Conservation (phyloP, 352 stramenopile genomes). For the Phytophthora tubulina region DNA sequence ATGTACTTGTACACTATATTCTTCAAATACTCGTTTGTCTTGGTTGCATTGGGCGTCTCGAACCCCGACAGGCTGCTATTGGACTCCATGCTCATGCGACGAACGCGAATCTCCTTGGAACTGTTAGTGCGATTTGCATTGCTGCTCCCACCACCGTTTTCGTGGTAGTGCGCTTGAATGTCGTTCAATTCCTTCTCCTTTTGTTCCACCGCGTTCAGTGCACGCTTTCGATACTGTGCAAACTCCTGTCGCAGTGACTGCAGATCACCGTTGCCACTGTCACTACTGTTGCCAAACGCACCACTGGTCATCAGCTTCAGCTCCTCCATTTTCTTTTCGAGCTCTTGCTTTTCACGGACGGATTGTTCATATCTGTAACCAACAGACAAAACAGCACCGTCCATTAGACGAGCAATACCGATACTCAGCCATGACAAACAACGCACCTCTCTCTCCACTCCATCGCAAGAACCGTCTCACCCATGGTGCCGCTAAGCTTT, state of each 20-base stretch:
- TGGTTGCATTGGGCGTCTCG: constrained; percentile 81
- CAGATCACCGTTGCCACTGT: constrained; percentile 56
- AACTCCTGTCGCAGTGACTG: constrained; percentile 82
- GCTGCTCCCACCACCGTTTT: constrained; percentile 46
- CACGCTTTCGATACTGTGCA: constrained; percentile 79
- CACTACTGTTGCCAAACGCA: constrained; percentile 34
- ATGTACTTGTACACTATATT: constrained; percentile 94
- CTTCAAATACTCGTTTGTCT: constrained; percentile 91
- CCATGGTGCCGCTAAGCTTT: constrained; percentile 88
- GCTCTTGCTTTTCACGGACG: constrained; percentile 76
- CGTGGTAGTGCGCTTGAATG: constrained; percentile 71
- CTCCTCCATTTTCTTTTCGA: constrained; percentile 81
- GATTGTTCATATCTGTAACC: constrained; percentile 74
- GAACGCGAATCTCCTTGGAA: constrained; percentile 50
- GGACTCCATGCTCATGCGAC: constrained; percentile 84
- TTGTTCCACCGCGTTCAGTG: constrained; percentile 82
- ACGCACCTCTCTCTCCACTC: constrained; percentile 82
- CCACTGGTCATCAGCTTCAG: constrained; percentile 57
- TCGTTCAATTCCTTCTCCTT: constrained; percentile 85
- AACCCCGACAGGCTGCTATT: constrained; percentile 84
- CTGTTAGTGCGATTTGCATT: constrained; percentile 53
- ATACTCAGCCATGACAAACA: background rate
- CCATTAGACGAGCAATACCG: background rate
- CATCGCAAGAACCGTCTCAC: constrained; percentile 83
- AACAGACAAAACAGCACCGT: background rate